A percentile compares a stretch with the other conserved stretches of the same genome.
phyloP scores from a whole-genome alignment of 2,329 filamentous ascomycete genomes.

The Cladophialophora chaetospira region DNA sequence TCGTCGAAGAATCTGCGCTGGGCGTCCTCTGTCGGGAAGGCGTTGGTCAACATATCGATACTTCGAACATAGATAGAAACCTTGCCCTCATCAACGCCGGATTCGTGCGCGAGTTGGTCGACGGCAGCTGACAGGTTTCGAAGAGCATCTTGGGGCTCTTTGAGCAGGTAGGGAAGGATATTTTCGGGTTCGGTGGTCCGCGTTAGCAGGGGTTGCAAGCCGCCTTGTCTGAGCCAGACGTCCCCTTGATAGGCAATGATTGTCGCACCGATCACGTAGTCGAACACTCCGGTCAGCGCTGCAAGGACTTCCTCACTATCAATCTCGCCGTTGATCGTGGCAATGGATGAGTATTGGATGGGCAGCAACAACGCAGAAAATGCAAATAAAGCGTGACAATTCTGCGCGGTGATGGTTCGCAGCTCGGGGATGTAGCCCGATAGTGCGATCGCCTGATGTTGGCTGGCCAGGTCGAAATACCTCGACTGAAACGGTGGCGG shows the following conservation, averaged over 20 bases:
- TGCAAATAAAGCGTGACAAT: conserved; percentile 20
- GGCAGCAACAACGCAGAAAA: conserved; percentile 14
- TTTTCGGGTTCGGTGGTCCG: not conserved
- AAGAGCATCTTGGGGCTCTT: not conserved
- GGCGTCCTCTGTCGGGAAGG: not conserved
- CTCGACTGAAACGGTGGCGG: not conserved
- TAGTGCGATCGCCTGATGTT: conserved; percentile 14
- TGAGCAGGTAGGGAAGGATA: not conserved
- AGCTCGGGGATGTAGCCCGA: conserved; percentile 15
- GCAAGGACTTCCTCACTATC: not conserved
- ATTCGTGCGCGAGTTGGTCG: not conserved
- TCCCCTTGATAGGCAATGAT: conserved; percentile 2
- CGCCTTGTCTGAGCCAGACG: conserved; percentile 1
- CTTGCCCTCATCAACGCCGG: not conserved
- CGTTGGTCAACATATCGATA: conserved; percentile 10
- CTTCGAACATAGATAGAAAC: conserved; percentile 5
- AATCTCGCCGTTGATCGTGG: not conserved
- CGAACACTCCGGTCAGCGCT: not conserved
- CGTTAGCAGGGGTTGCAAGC: not conserved
- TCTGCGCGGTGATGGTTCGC: conserved; percentile 8
- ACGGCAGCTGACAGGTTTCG: not conserved
- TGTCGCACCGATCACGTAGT: conserved; percentile 8
- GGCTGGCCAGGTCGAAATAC: conserved; percentile 26
- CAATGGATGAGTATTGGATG: conserved; percentile 9
- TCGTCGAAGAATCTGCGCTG: conserved; percentile 6